phyloP scores from a whole-genome alignment of 2,329 filamentous ascomycete genomes.

The Nothophoma quercina region DNA sequence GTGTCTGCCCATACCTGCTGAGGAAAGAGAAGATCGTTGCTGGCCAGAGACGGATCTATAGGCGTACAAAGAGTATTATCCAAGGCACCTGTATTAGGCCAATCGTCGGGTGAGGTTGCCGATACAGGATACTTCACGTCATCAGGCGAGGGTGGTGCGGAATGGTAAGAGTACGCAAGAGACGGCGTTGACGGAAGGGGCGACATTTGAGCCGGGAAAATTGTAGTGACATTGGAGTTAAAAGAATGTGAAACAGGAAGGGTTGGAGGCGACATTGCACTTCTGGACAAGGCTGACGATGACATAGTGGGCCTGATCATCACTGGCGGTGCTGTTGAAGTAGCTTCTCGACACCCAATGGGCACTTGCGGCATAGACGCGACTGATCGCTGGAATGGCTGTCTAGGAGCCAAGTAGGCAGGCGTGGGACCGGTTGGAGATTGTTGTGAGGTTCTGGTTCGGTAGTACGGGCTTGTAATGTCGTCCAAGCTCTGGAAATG shows the following conservation, averaged over 20 bases:
- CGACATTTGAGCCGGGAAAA: neutral
- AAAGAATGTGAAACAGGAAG: neutral
- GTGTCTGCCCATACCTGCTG: neutral
- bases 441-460: neutral
- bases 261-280: constrained; percentile 3
- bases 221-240: neutral
- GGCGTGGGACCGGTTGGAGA: neutral
- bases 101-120: neutral
- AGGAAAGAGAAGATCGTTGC: neutral
- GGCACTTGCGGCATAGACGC: neutral
- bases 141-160: neutral
- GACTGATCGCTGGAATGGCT: neutral
- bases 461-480: constrained; percentile 9
- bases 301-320: neutral
- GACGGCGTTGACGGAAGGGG: neutral
- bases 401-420: neutral
- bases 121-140: neutral
- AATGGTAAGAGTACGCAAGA: neutral
- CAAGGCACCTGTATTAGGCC: neutral
- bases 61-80: neutral
- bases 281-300: neutral
- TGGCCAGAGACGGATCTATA: neutral
- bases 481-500: neutral
- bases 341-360: neutral
- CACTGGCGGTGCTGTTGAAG: neutral